Percentiles rank a stretch among this genome's conserved stretches.
These are phyloP conservation scores for Solanum ahanhuiri DNA, from an alignment of 257 asterid species.

Conservation along the genomic window DNA sequence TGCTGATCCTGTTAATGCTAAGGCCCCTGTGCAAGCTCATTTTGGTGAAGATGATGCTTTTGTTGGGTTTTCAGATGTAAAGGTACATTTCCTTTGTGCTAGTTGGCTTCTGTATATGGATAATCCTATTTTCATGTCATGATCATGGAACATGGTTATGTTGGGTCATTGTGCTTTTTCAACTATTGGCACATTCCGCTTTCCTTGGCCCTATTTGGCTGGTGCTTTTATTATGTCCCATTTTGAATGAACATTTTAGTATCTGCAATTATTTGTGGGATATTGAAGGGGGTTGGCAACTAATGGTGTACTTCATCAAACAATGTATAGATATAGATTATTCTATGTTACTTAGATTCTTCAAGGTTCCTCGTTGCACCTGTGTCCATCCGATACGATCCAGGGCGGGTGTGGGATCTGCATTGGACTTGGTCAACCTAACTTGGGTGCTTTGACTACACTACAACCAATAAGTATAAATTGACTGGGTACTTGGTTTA, in stretches of 20 bases:
- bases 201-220: neutral
- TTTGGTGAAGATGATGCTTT: conserved; percentile 74
- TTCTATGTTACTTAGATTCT: neutral
- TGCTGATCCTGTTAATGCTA: conserved; percentile 76
- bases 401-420: neutral
- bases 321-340: neutral
- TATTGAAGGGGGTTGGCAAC: neutral
- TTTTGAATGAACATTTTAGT: neutral
- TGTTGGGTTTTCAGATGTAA: conserved; percentile 78
- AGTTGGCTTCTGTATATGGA: neutral
- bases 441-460: neutral
- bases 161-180: neutral
- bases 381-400: neutral
- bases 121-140: neutral
- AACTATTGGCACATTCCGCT: neutral
- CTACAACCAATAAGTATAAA: neutral
- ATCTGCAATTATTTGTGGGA: neutral
- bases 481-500: neutral
- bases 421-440: neutral
- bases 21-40: conserved; percentile 96
- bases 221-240: neutral
- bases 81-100: conserved; percentile 32
- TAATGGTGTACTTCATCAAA: neutral
- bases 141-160: neutral
- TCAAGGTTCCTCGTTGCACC: neutral